phyloP scores from a whole-genome alignment of 768 basidiomycete genomes.

The Mycena floridula region DNA sequence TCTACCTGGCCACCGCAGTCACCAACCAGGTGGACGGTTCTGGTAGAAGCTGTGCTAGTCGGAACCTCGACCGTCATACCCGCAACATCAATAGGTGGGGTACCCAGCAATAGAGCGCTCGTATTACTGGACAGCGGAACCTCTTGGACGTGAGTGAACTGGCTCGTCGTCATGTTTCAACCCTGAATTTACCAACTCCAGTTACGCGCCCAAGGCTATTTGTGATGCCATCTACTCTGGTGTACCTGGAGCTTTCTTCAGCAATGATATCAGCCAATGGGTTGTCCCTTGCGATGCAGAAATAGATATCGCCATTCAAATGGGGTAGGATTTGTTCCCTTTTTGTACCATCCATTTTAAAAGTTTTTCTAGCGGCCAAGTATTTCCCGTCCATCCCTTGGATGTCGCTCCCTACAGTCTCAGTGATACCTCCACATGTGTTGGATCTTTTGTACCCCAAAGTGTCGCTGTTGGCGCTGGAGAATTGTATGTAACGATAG shows the following conservation, averaged over 20 bases:
- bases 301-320: slow-evolving; percentile 74
- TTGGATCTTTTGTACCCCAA: slow-evolving; percentile 74
- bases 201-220: slow-evolving; percentile 63
- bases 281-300: slow-evolving; percentile 67
- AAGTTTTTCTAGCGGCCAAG: slow-evolving; percentile 46
- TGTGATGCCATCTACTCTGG: slow-evolving; percentile 65
- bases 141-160: slow-evolving; percentile 81
- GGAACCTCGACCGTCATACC: slow-evolving; percentile 46
- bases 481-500: slow-evolving; percentile 51
- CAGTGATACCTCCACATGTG: slow-evolving; percentile 43
- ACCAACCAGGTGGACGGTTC: slow-evolving; percentile 71
- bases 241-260: slow-evolving; percentile 57
- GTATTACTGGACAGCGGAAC: slow-evolving; percentile 77
- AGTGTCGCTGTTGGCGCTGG: slow-evolving; percentile 48
- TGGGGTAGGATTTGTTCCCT: slow-evolving; percentile 39
- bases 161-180: too few relatives aligned
- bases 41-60: slow-evolving; percentile 67
- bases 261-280: slow-evolving; percentile 54
- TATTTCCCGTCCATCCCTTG: slow-evolving; percentile 76
- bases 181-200: slow-evolving; percentile 17
- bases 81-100: slow-evolving; percentile 46
- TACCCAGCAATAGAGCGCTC: slow-evolving; percentile 67
- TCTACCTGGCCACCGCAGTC: slow-evolving; percentile 64
- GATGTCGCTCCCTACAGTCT: slow-evolving; percentile 54
- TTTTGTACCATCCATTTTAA: slow-evolving; percentile 2